Base-by-base conservation (phyloP, 1,284 basidiomycete genomes). In the Naganishia albida region DNA sequence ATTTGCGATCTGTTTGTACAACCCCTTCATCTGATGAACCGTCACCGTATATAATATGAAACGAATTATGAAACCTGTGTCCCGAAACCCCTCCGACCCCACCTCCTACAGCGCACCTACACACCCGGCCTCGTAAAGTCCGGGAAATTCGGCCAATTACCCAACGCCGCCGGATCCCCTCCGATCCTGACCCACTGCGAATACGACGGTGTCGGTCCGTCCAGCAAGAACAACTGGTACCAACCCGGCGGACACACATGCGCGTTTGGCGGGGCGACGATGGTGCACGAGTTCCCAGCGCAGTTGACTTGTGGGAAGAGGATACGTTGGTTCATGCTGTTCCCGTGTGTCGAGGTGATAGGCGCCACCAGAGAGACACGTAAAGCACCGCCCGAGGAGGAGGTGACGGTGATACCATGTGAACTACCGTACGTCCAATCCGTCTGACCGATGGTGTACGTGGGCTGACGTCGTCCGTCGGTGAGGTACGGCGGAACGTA, bases 111-210 rank as follows among this genome's bases (percentile, higher is more conserved):
- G 34, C 34, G 34, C 34, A 16, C 34, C 38, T 38, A 52, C 50
- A 52, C 30, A 38, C 50, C 50, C n/a, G 50, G 50, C 50, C 28
- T 52, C 18, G 50, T 52, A 38, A 52, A 52, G 50, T 52, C 50
- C 18, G 50, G 50, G 50, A 52, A 52, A 34, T 52, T 52, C 4
- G 50, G 50, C 50, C 50, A 52, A 34, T 52, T 52, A 28, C 50
- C 50, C 50, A 52, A 52, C 12, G 50, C 18, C 30, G 30, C 50
- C 7, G 50, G 50, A 52, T 52, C 50, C 7, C 50, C 50, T 34
- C 50, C 50, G 50, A 52, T 52, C 30, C 28, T 28, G 23, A 52
- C 50, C 50, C 50, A 52, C 38, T 52, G 50, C 8, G 50, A 52
- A 34, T 52, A 34, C 16, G 50, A 52, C 18, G 50, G 50, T 8